phyloP scores from a whole-genome alignment of 2,329 filamentous ascomycete genomes.

The Fusarium proliferatum region DNA sequence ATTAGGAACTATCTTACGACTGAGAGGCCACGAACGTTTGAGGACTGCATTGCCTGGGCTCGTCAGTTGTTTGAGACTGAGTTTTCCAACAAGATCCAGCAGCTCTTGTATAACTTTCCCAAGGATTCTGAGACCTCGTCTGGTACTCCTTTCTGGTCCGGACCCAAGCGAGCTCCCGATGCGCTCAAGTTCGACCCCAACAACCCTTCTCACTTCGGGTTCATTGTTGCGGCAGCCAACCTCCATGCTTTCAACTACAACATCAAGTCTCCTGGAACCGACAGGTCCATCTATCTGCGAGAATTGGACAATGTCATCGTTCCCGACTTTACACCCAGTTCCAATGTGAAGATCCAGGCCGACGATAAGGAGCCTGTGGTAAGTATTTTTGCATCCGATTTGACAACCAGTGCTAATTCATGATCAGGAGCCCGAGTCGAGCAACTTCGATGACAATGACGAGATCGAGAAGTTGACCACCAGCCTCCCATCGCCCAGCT shows the following conservation, averaged over 20 bases:
- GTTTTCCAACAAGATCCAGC: conserved; percentile 96
- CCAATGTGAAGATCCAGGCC: conserved; percentile 95
- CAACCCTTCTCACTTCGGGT: conserved; percentile 88
- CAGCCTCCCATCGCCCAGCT: conserved; percentile 80
- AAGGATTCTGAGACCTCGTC: conserved; percentile 90
- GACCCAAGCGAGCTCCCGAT: conserved; percentile 95
- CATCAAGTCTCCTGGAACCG: conserved; percentile 82
- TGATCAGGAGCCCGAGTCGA: conserved; percentile 80
- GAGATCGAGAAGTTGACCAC: conserved; percentile 79
- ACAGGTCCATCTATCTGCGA: conserved; percentile 77
- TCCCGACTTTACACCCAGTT: conserved; percentile 91
- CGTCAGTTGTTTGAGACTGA: conserved; percentile 94
- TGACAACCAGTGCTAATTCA: conserved; percentile 11
- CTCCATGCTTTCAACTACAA: conserved; percentile 98
- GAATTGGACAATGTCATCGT: conserved; percentile 94
- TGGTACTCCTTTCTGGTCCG: conserved; percentile 96
- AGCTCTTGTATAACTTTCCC: conserved; percentile 96
- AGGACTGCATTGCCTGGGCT: conserved; percentile 97
- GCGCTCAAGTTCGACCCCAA: conserved; percentile 87
- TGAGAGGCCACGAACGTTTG: conserved; percentile 90
- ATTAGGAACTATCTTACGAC: conserved; percentile 91
- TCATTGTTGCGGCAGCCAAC: conserved; percentile 88
- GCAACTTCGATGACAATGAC: conserved; percentile 76
- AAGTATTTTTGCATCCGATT: conserved; percentile 48
- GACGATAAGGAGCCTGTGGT: conserved; percentile 89